Base-by-base conservation (phyloP, 257 asterid genomes). In the Penstemon newberryi region DNA sequence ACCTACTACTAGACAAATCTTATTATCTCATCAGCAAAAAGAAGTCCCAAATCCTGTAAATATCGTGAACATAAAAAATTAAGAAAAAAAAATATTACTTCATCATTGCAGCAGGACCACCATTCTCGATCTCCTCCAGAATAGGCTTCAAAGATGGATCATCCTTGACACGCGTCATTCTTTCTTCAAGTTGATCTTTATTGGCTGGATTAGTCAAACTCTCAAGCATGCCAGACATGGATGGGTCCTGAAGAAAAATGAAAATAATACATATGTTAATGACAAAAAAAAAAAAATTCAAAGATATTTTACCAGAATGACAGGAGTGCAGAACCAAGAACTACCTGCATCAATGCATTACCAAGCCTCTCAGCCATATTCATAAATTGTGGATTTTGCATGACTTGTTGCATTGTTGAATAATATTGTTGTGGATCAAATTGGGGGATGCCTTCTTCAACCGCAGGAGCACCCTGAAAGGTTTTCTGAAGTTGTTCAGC, bases 61-160 rank as follows among this genome's bases (percentile, higher is more conserved):
- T n/a, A 43, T 13, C 15, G 41, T 8, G 56, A 53, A 13, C 38
- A 44, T 13, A 45, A 37, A 5, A 65, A 43, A 18, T 37, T 52
- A 42, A 37, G 25, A 60, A 61, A 40, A 59, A 60, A 63, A 25
- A 73, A 15, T 15, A 15, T 36, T 43, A 94, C 99, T 92, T 94
- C 98, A 94, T 94, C 99, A 94, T 94, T 42, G 99, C 99, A 79
- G 99, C 89, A 55, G 99, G 99, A 61, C 99, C 99, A 58, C 99
- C 99, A 58, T 52, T 82, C 79, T 94, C 99, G 36, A 94, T 91
- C 85, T 94, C 99, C 45, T 94, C 96, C 79, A 94, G 71, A 78
- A 94, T 91, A 71, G 96, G 99, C 78, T 91, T 94, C 84, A 94
- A 78, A 7, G 99, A 89, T 33, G 99, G 98, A 73, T 94, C 99